These are phyloP conservation scores for Bipolaris victoriae DNA, from an alignment of 2,329 filamentous ascomycete genomes.

Conservation along the genomic window DNA sequence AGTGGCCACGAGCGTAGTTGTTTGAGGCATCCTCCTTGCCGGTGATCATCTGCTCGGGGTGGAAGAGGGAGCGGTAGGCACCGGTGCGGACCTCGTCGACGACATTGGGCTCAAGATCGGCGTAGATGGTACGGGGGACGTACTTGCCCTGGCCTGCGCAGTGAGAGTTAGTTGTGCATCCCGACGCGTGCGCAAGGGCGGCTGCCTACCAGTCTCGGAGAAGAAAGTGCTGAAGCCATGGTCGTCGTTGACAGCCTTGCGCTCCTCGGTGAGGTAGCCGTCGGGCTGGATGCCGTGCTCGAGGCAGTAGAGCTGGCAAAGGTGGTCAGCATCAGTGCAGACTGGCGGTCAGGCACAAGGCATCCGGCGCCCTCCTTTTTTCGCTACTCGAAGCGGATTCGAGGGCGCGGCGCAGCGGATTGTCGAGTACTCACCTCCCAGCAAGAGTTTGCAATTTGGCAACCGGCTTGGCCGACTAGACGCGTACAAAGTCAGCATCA, in stretches of 20 bases:
- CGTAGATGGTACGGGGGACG: conserved; percentile 98
- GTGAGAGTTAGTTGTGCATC: conserved; percentile 28
- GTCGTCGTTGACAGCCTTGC: conserved; percentile 89
- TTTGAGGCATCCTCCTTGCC: conserved; percentile 99
- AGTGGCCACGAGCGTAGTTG: conserved; percentile 99
- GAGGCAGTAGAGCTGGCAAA: conserved; percentile 91
- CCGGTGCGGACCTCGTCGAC: conserved; percentile 99
- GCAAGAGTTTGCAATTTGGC: conserved; percentile 99
- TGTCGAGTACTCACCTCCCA: conserved; percentile 86
- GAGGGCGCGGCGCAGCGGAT: conserved; percentile 4
- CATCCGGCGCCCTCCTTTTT: conserved; percentile 37
- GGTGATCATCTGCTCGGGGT: conserved; percentile 99
- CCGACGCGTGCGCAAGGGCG: conserved; percentile 16
- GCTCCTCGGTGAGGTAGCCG: conserved; percentile 97
- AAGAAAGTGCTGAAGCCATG: conserved; percentile 99
- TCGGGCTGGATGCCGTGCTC: conserved; percentile 99
- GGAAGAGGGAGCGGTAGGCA: conserved; percentile 94
- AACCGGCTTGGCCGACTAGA: conserved; percentile 98
- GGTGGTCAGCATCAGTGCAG: conserved; percentile 40
- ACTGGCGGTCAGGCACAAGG: conserved; percentile 36
- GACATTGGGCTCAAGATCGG: conserved; percentile 99
- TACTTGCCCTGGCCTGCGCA: conserved; percentile 94
- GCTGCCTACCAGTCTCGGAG: conserved; percentile 87
- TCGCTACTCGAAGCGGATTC: conserved; percentile 13
- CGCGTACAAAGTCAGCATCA: conserved; percentile 61